Percentiles rank a stretch among this genome's conserved stretches.
Conservation (phyloP, 2,329 filamentous ascomycete genomes). For the Xylaria sp. region DNA sequence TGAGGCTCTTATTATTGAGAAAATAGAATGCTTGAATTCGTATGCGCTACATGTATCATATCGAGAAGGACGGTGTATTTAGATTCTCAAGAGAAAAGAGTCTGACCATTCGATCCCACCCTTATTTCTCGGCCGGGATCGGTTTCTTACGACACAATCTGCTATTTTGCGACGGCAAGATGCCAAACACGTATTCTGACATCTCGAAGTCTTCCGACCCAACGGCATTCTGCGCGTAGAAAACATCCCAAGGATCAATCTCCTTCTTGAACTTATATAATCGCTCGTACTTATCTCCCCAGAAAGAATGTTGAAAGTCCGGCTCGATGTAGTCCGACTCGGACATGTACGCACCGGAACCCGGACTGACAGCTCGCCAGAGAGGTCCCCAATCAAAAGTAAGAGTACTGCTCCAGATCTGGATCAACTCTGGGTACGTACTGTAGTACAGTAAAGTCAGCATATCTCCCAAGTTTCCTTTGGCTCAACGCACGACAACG, state of each 20-base stretch:
- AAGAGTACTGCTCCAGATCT: conserved; percentile 43
- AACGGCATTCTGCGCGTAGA: conserved; percentile 53
- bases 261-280: conserved; percentile 52
- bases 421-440: conserved; percentile 44
- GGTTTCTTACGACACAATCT: conserved; percentile 43
- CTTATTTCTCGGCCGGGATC: conserved; percentile 10
- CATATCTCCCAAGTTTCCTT: background rate
- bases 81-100: background rate
- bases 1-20: background rate
- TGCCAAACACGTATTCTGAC: conserved; percentile 45
- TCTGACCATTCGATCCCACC: background rate
- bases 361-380: conserved; percentile 43
- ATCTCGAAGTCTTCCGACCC: conserved; percentile 54
- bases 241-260: conserved; percentile 51
- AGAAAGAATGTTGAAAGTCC: conserved; percentile 53
- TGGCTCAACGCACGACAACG: background rate
- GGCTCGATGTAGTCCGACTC: conserved; percentile 54
- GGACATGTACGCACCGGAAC: conserved; percentile 45
- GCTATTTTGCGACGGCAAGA: conserved; percentile 46
- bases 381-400: conserved; percentile 43
- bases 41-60: background rate
- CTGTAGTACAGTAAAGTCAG: conserved; percentile 37
- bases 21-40: background rate
- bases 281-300: conserved; percentile 51
- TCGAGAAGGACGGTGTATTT: background rate